Base-by-base conservation (phyloP, 2,329 filamentous ascomycete species). In the Alternaria sp. region DNA sequence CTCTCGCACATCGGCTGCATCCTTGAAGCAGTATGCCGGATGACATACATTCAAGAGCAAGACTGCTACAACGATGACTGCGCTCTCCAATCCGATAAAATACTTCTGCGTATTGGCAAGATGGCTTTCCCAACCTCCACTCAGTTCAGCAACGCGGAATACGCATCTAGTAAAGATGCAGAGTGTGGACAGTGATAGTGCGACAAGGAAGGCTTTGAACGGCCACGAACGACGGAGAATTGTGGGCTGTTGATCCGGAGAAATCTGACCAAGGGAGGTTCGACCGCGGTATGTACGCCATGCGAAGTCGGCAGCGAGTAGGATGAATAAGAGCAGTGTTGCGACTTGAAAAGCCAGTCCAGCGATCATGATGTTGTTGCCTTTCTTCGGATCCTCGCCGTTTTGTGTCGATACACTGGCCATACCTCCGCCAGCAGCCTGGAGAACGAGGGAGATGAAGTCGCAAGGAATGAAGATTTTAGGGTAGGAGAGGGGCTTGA, bases 101-200 rank as follows among this genome's bases (percentile, higher is more conserved):
- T 78, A 78, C 29, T 62, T 71, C 55, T 79, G 73, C 21, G 71
- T 77, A 46, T 68, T 67, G 72, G 88, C 88, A 66, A 91, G 73
- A 23, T 80, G 74, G 0, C 88, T 87, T 3, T 70, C 75, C 84
- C 87, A 92, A 1, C 89, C 89, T 51, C 84, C 80, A 62, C 83
- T 85, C 62, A 91, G 77, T 80, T 91, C 88, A 0, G 84, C 85
- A 23, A 90, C 84, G 54, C 89, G 84, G 75, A 87, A 91, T 40
- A 87, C 83, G 63, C 84, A 87, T 8, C 89, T 81, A 67, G 85
- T 84, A 61, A 90, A 84, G 68, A 91, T 86, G 65, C 82, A 83
- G 11, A 89, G 51, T n/a, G 87, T 88, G 2, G 86, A 82, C 2
- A 89, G 72, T 1, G 78, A 72, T 17, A 90, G 79, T 10, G 83